Percentiles rank a stretch among this genome's conserved stretches.
These are phyloP conservation scores for Leonotis leonurus DNA, from an alignment of 257 asterid species.

Conservation along the genomic window DNA sequence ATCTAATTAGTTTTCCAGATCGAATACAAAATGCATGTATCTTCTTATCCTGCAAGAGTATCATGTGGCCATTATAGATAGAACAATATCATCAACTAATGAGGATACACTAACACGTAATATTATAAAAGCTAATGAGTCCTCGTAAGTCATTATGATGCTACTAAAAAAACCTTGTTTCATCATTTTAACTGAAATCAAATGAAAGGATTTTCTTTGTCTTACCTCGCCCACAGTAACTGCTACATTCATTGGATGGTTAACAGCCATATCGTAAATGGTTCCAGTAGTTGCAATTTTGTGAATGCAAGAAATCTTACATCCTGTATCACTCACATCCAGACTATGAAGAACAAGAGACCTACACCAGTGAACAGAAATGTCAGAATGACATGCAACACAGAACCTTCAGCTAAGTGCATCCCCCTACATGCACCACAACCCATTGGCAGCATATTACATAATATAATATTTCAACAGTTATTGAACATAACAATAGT, in stretches of 20 bases:
- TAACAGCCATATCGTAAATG: slow-evolving; percentile 40
- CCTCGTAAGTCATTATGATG: neutral
- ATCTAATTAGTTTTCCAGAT: slow-evolving; percentile 44
- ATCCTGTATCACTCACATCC: slow-evolving; percentile 32
- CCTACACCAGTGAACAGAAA: slow-evolving; percentile 30
- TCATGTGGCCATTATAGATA: neutral
- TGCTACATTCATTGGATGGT: slow-evolving; percentile 35
- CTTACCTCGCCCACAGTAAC: slow-evolving; percentile 49
- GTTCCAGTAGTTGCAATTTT: slow-evolving; percentile 35
- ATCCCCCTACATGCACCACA: neutral
- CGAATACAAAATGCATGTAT: slow-evolving; percentile 41
- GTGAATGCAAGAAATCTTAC: slow-evolving; percentile 32
- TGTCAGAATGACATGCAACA: slow-evolving; percentile 7
- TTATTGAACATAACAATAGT: neutral
- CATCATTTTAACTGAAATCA: neutral
- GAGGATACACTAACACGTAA: neutral
- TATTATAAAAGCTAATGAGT: neutral
- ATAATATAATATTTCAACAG: neutral
- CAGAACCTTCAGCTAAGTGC: slow-evolving; percentile 9
- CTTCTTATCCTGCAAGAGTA: slow-evolving; percentile 46
- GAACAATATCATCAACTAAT: slow-evolving; percentile 9
- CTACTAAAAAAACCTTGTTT: neutral
- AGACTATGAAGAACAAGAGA: slow-evolving; percentile 48
- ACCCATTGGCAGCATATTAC: neutral
- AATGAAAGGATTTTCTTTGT: neutral